Evolutionary conservation across 306 rosid genomes (phyloP).

Genomic region (Vigna trinervia): DNA sequence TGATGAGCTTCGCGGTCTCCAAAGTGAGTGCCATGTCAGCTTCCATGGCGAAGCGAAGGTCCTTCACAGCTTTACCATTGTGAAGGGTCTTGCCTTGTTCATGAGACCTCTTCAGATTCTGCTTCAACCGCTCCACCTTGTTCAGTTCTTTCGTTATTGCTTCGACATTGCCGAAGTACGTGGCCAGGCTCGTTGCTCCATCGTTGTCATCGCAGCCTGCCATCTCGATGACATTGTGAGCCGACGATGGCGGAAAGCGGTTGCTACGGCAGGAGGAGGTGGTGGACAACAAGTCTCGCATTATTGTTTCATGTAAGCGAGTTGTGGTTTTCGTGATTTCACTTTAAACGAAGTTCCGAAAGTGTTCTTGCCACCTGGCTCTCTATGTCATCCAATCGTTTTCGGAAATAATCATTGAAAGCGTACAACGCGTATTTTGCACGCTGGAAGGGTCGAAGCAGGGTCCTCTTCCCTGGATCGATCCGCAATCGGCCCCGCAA

Average conservation of each 20-base stretch:
- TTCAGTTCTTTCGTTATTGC: constrained; percentile 72
- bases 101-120: constrained; percentile 57
- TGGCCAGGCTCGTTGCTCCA: constrained; percentile 47
- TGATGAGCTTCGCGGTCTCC: constrained; percentile 78
- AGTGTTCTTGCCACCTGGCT: too few relatives aligned
- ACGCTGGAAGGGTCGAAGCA: too few relatives aligned
- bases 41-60: constrained; percentile 84
- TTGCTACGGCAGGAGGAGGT: constrained; percentile 69
- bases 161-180: constrained; percentile 78
- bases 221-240: constrained; percentile 67
- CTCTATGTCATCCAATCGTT: too few relatives aligned
- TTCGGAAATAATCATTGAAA: too few relatives aligned
- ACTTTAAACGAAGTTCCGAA: too few relatives aligned
- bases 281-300: constrained; percentile 79
- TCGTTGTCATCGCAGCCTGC: constrained; percentile 43
- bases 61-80: constrained; percentile 74
- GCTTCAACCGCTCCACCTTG: constrained; percentile 63
- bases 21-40: constrained; percentile 71
- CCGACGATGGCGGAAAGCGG: background rate
- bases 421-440: too few relatives aligned
- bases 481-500: too few relatives aligned
- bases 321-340: too few relatives aligned
- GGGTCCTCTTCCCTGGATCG: too few relatives aligned
- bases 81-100: constrained; percentile 86
- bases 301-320: constrained; percentile 3